These are phyloP conservation scores for Kandelia obovata DNA, from an alignment of 345 rosid species.

Conservation along the genomic window DNA sequence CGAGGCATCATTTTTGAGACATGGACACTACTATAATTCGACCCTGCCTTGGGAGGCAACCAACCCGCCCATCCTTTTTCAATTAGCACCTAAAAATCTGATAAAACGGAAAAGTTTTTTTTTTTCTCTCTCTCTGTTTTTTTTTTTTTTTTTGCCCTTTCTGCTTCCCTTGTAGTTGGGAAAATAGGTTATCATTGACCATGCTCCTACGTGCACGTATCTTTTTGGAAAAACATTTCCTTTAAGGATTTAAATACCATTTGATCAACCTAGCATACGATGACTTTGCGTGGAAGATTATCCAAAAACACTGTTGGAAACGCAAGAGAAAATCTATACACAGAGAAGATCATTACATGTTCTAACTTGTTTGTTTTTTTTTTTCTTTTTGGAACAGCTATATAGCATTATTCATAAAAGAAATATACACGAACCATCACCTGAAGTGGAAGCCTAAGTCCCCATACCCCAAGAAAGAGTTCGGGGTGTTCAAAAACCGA, in stretches of 20 bases:
- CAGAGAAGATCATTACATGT: no score
- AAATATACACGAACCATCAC: no score
- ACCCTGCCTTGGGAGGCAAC: constrained; percentile 77
- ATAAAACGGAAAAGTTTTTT: not conserved
- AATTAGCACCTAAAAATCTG: not conserved
- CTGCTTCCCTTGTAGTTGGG: not conserved
- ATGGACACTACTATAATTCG: constrained; percentile 56
- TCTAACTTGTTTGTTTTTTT: no score
- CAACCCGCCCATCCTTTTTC: constrained; percentile 33
- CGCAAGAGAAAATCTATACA: no score
- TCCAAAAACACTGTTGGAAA: no score
- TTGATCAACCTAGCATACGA: not conserved
- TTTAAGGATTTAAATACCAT: not conserved
- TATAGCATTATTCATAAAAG: no score
- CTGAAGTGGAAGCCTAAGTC: no score
- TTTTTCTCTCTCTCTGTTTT: not conserved
- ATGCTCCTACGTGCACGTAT: constrained; percentile 11
- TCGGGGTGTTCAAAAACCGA: no score
- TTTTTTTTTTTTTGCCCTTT: not conserved
- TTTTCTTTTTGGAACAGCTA: no score
- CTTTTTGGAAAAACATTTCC: not conserved
- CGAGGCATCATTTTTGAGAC: constrained; percentile 58
- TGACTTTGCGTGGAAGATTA: no score
- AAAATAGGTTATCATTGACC: not conserved
- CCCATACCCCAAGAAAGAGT: no score